Conservation (phyloP, 2,329 filamentous ascomycete genomes). For the Scleromitrula shiraiana region DNA sequence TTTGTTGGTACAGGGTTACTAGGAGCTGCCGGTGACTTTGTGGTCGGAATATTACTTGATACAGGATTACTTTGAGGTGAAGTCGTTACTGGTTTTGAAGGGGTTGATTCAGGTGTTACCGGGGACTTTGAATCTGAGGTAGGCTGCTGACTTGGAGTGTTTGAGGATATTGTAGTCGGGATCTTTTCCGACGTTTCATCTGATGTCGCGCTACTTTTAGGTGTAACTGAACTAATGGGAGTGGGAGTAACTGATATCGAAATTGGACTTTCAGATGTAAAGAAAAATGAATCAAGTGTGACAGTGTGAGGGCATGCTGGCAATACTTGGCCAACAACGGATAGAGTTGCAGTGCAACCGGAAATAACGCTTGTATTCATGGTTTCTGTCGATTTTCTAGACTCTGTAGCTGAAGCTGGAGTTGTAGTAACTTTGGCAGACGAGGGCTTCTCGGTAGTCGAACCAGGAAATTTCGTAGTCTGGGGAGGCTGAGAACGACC, state of each 20-base stretch:
- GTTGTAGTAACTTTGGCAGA: too few relatives aligned
- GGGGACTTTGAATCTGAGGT: not conserved
- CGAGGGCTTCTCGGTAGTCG: too few relatives aligned
- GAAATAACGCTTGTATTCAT: slow-evolving; percentile 3
- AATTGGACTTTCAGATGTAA: not conserved
- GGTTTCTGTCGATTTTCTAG: not conserved
- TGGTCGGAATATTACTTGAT: not conserved
- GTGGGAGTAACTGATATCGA: not conserved
- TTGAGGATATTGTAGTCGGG: too few relatives aligned
- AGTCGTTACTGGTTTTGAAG: not conserved
- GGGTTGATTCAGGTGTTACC: not conserved
- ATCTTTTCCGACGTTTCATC: too few relatives aligned
- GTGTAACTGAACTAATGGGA: not conserved
- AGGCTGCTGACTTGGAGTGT: not conserved
- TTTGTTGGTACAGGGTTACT: too few relatives aligned
- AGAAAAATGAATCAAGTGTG: not conserved
- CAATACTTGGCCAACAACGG: not conserved
- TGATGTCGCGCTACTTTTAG: not conserved
- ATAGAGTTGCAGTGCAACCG: slow-evolving; percentile 7
- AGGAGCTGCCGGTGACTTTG: not conserved
- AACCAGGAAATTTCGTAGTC: not conserved
- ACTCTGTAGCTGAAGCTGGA: too few relatives aligned
- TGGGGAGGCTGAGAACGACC: not conserved
- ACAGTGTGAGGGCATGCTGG: slow-evolving; percentile 4
- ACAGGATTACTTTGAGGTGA: not conserved